Percentiles rank a stretch among this genome's conserved stretches.
Evolutionary conservation across 208 protist species (phyloP).

Genomic region (Strigomonas galati): DNA sequence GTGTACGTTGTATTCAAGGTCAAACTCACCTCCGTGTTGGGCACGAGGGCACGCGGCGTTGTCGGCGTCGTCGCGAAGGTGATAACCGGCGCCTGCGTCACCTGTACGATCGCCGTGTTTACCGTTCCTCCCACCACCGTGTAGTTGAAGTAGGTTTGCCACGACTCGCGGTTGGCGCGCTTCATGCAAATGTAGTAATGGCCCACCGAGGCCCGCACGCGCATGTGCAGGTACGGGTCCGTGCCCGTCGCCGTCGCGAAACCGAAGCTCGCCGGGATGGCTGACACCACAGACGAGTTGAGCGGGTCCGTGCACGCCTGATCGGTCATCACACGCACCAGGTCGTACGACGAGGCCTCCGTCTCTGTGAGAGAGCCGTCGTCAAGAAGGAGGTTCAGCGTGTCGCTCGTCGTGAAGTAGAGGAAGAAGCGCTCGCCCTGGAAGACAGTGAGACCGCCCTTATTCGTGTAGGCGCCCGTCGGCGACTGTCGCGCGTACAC

Average conservation of each 20-base stretch:
- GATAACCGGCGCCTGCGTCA: conserved; percentile 49
- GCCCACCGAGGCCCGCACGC: conserved; percentile 49
- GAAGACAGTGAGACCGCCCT: conserved; percentile 30
- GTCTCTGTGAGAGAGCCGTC: conserved; percentile 8
- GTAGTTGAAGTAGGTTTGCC: conserved; percentile 73
- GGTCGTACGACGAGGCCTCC: conserved; percentile 20
- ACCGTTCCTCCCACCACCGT: conserved; percentile 58
- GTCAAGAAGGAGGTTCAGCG: conserved; percentile 48
- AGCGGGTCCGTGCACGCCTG: conserved; percentile 31
- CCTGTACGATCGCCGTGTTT: conserved; percentile 26
- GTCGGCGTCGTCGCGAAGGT: conserved; percentile 47
- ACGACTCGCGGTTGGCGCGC: conserved; percentile 38
- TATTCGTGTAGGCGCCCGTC: conserved; percentile 58
- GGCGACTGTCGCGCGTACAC: conserved; percentile 71
- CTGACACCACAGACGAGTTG: conserved; percentile 24
- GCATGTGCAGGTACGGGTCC: conserved; percentile 71
- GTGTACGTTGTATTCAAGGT: conserved; percentile 24
- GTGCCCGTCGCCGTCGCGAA: conserved; percentile 40
- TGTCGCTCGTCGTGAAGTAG: conserved; percentile 69
- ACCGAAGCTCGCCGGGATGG: conserved; percentile 65
- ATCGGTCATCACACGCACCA: conserved; percentile 55
- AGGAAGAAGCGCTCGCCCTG: conserved; percentile 80
- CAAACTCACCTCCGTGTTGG: conserved; percentile 37
- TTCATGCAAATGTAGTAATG: conserved; percentile 78
- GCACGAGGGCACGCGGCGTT: conserved; percentile 58